Conservation (phyloP, 225 moss, liverwort and hornwort species). For the Rhytidiadelphus loreus region DNA sequence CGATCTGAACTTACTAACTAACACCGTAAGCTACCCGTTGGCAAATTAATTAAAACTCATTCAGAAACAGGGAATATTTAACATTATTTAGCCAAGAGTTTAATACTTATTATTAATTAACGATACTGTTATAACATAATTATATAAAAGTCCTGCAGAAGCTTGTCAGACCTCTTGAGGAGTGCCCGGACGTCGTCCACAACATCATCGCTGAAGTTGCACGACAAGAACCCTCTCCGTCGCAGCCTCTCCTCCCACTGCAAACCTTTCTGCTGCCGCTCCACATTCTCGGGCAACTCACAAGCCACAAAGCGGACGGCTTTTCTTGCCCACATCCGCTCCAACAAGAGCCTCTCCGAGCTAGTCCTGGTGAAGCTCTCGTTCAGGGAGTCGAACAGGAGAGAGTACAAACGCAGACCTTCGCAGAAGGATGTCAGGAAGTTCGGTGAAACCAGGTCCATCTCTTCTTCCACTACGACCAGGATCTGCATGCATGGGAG, state of each 20-base stretch:
- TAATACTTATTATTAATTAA: no score
- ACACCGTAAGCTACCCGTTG: not conserved
- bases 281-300: constrained; percentile 28
- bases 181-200: constrained; percentile 76
- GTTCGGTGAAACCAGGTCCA: constrained; percentile 40
- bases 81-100: no score
- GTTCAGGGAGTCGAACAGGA: constrained; percentile 62
- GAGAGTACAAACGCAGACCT: constrained; percentile 49
- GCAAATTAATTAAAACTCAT: not conserved
- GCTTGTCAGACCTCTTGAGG: constrained; percentile 44
- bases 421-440: constrained; percentile 47
- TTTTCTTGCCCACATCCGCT: constrained; percentile 51
- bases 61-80: not conserved
- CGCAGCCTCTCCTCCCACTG: constrained; percentile 60
- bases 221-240: constrained; percentile 21
- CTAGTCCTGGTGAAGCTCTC: constrained; percentile 56
- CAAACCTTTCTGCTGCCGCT: constrained; percentile 54
- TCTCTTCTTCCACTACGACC: constrained; percentile 55
- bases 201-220: constrained; percentile 65
- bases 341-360: constrained; percentile 64
- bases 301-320: constrained; percentile 53
- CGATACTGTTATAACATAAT: not conserved
- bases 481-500: constrained; percentile 9
- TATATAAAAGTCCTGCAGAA: not conserved
- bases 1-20: not conserved